Percentiles rank a stretch among this genome's conserved stretches.
Evolutionary conservation across 2,329 filamentous ascomycete genomes (phyloP).

Genomic region (Fonsecaea pedrosoi): DNA sequence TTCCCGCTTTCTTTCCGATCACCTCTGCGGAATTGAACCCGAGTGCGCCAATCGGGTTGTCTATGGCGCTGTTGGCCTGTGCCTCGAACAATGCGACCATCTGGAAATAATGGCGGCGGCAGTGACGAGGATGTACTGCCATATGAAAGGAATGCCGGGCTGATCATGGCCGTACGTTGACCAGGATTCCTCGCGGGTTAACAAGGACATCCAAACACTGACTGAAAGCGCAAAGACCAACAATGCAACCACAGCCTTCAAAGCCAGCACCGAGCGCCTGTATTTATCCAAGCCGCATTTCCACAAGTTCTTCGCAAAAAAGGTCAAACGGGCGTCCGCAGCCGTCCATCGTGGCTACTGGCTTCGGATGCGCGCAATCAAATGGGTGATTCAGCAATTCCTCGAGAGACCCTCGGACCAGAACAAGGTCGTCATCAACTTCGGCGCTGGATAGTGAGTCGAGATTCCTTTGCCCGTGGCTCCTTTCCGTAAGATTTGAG

Average conservation of each 20-base stretch:
- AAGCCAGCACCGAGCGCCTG: constrained; percentile 84
- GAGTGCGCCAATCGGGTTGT: neutral
- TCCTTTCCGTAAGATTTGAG: constrained; percentile 1
- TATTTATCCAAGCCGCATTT: constrained; percentile 84
- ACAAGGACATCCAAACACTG: neutral
- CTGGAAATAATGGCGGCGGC: neutral
- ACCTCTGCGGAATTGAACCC: neutral
- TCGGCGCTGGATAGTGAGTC: constrained; percentile 40
- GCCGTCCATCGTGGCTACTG: constrained; percentile 90
- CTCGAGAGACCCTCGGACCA: constrained; percentile 59
- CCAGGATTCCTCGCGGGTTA: neutral
- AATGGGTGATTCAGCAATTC: constrained; percentile 77
- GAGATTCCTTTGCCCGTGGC: neutral
- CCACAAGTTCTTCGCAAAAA: constrained; percentile 85
- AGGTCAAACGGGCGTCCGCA: constrained; percentile 79
- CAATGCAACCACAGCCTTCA: constrained; percentile 91
- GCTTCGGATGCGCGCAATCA: constrained; percentile 81
- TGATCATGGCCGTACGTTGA: constrained; percentile 25
- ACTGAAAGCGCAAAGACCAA: constrained; percentile 68
- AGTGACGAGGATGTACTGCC: constrained; percentile 18
- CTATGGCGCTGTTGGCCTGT: neutral
- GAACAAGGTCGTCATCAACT: constrained; percentile 39
- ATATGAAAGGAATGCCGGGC: constrained; percentile 22
- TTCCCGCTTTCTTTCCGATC: neutral
- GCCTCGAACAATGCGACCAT: neutral